Percentiles rank a stretch among this genome's conserved stretches.
Conservation (phyloP, 257 asterid species). For the Lithospermum erythrorhizon region DNA sequence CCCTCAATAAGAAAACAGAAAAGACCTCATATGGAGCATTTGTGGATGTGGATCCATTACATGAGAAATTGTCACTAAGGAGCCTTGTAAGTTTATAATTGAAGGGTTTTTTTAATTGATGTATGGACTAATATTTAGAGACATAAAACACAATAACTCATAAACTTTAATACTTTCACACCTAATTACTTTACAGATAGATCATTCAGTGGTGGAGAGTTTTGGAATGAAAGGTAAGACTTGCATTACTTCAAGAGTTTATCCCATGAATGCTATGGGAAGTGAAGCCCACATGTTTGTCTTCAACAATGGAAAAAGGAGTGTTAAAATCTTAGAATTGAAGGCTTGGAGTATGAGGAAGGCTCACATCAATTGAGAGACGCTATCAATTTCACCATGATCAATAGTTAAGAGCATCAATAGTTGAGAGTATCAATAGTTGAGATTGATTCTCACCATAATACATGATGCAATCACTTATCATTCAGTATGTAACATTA, state of each 20-base stretch:
- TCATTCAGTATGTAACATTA: too few species aligned
- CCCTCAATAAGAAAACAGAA: constrained; percentile 21
- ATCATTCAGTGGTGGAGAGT: constrained; percentile 8
- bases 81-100: constrained; percentile 22
- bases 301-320: background rate
- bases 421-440: too few species aligned
- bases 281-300: constrained; percentile 1
- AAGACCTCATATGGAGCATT: constrained; percentile 31
- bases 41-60: constrained; percentile 34
- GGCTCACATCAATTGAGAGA: background rate
- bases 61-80: constrained; percentile 27
- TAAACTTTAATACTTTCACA: background rate
- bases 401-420: background rate
- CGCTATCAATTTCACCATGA: background rate
- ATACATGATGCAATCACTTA: background rate
- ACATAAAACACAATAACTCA: too few species aligned
- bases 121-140: too few species aligned
- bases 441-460: background rate
- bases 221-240: constrained; percentile 4
- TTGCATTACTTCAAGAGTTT: constrained; percentile 1
- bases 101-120: too few species aligned
- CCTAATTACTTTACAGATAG: background rate
- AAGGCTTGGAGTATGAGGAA: background rate
- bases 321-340: background rate
- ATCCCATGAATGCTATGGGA: background rate